phyloP scores from a whole-genome alignment of 768 basidiomycete species.

The Suillus hirtellus region DNA sequence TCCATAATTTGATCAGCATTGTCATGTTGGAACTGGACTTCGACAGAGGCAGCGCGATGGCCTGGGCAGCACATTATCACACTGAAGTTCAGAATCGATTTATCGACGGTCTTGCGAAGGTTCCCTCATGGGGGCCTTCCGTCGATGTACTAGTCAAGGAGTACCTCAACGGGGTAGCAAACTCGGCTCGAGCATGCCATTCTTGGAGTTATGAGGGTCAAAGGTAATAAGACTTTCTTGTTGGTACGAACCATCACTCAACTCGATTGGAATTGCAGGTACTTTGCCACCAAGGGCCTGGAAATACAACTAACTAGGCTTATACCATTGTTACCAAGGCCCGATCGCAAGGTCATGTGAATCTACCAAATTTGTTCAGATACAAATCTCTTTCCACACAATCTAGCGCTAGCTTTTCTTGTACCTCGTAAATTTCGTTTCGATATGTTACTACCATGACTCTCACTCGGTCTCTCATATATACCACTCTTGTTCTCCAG shows the following conservation, averaged over 20 bases:
- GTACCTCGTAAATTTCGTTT: too few relatives aligned
- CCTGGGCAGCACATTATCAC: slow-evolving; percentile 24
- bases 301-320: slow-evolving; percentile 25
- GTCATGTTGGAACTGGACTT: slow-evolving; percentile 31
- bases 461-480: too few relatives aligned
- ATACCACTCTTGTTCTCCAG: too few relatives aligned
- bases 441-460: too few relatives aligned
- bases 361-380: too few relatives aligned
- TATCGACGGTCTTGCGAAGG: slow-evolving; percentile 19
- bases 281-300: slow-evolving; percentile 28
- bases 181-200: slow-evolving; percentile 25
- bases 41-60: slow-evolving; percentile 30
- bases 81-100: slow-evolving; percentile 18
- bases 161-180: slow-evolving; percentile 28
- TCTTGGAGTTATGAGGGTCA: slow-evolving; percentile 32
- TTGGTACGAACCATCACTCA: not conserved
- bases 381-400: too few relatives aligned
- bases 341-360: too few relatives aligned
- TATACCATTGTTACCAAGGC: slow-evolving; percentile 6
- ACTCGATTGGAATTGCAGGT: too few relatives aligned
- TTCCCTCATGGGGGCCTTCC: slow-evolving; percentile 31
- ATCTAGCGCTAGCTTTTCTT: too few relatives aligned
- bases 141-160: slow-evolving; percentile 25
- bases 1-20: slow-evolving; percentile 36
- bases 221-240: not conserved